Percentiles rank a stretch among this genome's conserved stretches.
phyloP scores from a whole-genome alignment of 1,139 yeast species.

The Zygotorulaspora mrakii region DNA sequence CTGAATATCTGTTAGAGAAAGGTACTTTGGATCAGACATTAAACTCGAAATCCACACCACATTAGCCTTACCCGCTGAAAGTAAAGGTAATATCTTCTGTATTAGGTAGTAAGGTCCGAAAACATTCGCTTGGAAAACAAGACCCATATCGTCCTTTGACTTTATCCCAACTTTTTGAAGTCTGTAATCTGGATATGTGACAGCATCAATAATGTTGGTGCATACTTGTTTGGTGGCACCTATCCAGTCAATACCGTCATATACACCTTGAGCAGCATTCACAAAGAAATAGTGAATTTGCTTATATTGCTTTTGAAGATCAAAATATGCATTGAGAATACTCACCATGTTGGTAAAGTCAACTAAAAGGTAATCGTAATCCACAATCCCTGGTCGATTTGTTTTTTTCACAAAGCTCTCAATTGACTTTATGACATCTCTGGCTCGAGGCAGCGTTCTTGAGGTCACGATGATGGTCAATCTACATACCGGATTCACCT shows the following conservation, averaged over 20 bases:
- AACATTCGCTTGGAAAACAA: slow-evolving; percentile 91
- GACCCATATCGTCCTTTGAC: slow-evolving; percentile 71
- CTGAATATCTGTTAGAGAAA: slow-evolving; percentile 73
- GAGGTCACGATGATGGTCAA: slow-evolving; percentile 84
- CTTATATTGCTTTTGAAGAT: slow-evolving; percentile 56
- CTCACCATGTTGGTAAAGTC: slow-evolving; percentile 94
- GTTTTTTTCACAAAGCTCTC: slow-evolving; percentile 47
- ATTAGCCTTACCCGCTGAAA: slow-evolving; percentile 55
- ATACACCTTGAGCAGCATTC: slow-evolving; percentile 88
- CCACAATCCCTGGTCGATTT: slow-evolving; percentile 54
- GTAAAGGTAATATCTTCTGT: slow-evolving; percentile 53
- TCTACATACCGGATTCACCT: slow-evolving; percentile 48
- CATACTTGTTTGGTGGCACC: slow-evolving; percentile 67
- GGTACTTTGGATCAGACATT: slow-evolving; percentile 67
- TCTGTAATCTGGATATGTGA: slow-evolving; percentile 81
- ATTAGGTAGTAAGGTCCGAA: slow-evolving; percentile 88
- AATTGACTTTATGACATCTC: slow-evolving; percentile 65
- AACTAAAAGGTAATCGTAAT: slow-evolving; percentile 79
- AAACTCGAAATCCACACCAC: slow-evolving; percentile 83
- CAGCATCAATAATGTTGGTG: slow-evolving; percentile 67
- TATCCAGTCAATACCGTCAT: slow-evolving; percentile 81
- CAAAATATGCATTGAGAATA: slow-evolving; percentile 67
- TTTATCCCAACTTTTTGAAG: slow-evolving; percentile 71
- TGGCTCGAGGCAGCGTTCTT: slow-evolving; percentile 78
- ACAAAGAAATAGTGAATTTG: slow-evolving; percentile 74